Base-by-base conservation (phyloP, 129 eudicot genomes). In the Tanacetum coccineum region DNA sequence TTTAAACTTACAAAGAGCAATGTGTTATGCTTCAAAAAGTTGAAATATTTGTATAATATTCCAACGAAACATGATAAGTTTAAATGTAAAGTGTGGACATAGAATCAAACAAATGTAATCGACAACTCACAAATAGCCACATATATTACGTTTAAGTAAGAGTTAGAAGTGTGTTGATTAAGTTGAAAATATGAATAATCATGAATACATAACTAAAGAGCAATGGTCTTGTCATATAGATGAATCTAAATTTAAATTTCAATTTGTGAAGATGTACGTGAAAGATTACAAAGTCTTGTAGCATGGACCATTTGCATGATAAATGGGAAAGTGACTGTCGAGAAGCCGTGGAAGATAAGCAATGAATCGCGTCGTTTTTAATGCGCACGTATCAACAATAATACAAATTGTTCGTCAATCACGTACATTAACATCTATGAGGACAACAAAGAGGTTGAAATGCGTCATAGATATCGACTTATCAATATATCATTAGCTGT, bases 291-390 rank as follows among this genome's bases (percentile, higher is more conserved):
- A 32, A 19, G 59, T 54, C 20, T 26, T 50, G 28, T 30, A 67
- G 12, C 66, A 44, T 70, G 74, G 74, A 45, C 66, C 74, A 48
- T 47, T 59, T 55, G 22, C 9, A 21, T 13, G 32, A 46, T 59
- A 7, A 36, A 36, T 36, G 42, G 50, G 36, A 53, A 51, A 51
- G 49, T 60, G 32, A 67, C 26, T 30, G 25, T 52, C 61, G 46
- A 50, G 30, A 26, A 28, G 71, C 30, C 74, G 45, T 70, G 57
- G 52, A 70, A 59, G 47, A 59, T 11, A 70, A 47, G 75, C 9
- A 70, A 46, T 50, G 59, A 68, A 14, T 53, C 4, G 5, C 9
- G 5, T 15, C 58, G 26, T 53, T 19, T 18, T 36, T 7, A 36
- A 36, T 36, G 42, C 42, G 42, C 42, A 36, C 42, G 42, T 36